A percentile compares a stretch with the other conserved stretches of the same genome.
Evolutionary conservation across 139 green algal species (phyloP).

Genomic region (Desmodesmus armatus): DNA sequence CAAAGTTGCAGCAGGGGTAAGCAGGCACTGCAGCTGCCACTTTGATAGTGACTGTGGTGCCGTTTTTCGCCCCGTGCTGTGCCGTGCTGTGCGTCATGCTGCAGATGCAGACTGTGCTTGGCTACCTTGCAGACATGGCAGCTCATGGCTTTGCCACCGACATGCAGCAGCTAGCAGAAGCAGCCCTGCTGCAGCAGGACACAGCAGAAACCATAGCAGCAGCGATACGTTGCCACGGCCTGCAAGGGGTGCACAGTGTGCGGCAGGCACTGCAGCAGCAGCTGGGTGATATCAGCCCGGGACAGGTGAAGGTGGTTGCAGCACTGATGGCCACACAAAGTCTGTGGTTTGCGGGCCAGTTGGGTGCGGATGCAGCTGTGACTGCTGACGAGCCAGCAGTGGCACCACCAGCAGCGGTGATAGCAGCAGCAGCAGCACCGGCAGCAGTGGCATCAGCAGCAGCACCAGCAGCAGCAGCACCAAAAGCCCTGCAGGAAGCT

Average conservation of each 20-base stretch:
- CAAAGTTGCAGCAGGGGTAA: too few species aligned
- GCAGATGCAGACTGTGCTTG: constrained; percentile 26
- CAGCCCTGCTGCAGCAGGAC: background rate
- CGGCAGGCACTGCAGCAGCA: constrained; percentile 3
- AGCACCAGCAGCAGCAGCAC: background rate
- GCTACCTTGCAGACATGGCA: constrained; percentile 22
- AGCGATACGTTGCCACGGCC: background rate
- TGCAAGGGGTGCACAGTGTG: constrained; percentile 12
- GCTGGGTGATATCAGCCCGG: background rate
- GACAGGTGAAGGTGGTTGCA: constrained; percentile 49
- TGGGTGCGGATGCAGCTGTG: background rate
- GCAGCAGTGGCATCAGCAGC: background rate
- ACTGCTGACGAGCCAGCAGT: background rate
- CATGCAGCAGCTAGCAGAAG: constrained; percentile 34
- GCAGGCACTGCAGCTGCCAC: too few species aligned
- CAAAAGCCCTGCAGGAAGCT: too few species aligned
- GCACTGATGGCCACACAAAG: constrained; percentile 36
- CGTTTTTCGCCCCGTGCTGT: background rate
- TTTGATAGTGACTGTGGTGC: too few species aligned
- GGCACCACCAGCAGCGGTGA: background rate
- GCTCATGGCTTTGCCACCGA: constrained; percentile 11
- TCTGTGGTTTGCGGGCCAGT: constrained; percentile 43
- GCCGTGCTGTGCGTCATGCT: background rate
- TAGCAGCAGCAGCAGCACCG: background rate
- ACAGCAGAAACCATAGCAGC: constrained; percentile 13